Percentiles rank a stretch among this genome's conserved stretches.
Conservation (phyloP, 345 rosid genomes). For the Pistacia atlantica region DNA sequence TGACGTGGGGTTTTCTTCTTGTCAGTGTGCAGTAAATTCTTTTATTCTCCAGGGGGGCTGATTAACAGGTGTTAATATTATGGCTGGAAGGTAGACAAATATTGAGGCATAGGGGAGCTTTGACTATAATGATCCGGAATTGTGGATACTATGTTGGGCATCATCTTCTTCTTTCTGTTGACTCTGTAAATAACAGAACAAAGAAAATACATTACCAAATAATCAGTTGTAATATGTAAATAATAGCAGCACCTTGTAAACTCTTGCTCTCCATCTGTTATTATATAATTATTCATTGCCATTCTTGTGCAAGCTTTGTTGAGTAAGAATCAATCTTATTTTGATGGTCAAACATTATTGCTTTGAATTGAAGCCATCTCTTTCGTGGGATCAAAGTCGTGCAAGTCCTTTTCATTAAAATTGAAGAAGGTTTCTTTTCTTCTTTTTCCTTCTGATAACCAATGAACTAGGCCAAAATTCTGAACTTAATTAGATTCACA, state of each 20-base stretch:
- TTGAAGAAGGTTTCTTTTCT: no score
- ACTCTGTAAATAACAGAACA: slow-evolving; percentile 37
- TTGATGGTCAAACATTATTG: background rate
- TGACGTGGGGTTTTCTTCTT: background rate
- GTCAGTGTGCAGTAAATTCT: slow-evolving; percentile 50
- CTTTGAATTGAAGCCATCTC: background rate
- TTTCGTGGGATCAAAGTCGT: background rate
- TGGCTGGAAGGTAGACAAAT: slow-evolving; percentile 34
- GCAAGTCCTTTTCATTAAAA: no score
- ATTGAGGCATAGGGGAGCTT: slow-evolving; percentile 21
- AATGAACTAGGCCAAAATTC: no score
- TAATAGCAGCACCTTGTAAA: slow-evolving; percentile 26
- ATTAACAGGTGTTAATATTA: slow-evolving; percentile 38
- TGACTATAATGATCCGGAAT: slow-evolving; percentile 26
- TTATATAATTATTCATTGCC: slow-evolving; percentile 9
- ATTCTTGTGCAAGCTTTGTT: background rate
- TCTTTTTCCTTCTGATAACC: no score
- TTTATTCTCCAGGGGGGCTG: slow-evolving; percentile 35
- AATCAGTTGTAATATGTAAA: slow-evolving; percentile 35
- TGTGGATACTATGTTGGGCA: slow-evolving; percentile 31
- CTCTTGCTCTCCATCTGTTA: background rate
- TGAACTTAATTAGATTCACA: no score
- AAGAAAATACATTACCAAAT: slow-evolving; percentile 15
- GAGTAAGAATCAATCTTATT: background rate
- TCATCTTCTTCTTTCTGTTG: slow-evolving; percentile 6